These are phyloP conservation scores for Cyclanthera cordifolia DNA, from an alignment of 306 rosid species.

Conservation along the genomic window DNA sequence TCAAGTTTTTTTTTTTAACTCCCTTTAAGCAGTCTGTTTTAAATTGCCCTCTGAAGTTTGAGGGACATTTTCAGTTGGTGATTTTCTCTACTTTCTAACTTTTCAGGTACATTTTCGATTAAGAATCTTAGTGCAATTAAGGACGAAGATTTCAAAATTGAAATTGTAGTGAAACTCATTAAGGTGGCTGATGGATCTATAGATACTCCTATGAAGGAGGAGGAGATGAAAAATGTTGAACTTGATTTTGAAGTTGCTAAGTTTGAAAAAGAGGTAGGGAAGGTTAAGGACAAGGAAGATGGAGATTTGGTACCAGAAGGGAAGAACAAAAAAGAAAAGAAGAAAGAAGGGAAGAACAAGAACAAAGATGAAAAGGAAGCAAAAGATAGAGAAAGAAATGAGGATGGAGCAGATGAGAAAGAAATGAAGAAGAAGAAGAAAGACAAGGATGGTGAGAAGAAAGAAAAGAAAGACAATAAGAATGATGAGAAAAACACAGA, in stretches of 20 bases:
- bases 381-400: constrained; percentile 5
- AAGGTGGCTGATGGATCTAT: constrained; percentile 9
- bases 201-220: not conserved
- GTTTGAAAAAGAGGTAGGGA: constrained; percentile 14
- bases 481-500: not conserved
- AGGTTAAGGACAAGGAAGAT: not conserved
- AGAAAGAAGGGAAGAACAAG: constrained; percentile 17
- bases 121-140: constrained; percentile 9
- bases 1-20: too few relatives aligned
- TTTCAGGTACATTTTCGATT: not conserved
- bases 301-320: not conserved
- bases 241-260: constrained; percentile 1
- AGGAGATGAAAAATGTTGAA: constrained; percentile 26
- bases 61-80: not conserved
- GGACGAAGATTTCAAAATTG: constrained; percentile 7
- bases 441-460: not conserved
- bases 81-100: constrained; percentile 3
- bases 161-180: not conserved
- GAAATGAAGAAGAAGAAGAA: constrained; percentile 14
- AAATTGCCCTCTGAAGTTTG: too few relatives aligned
- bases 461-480: not conserved
- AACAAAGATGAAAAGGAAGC: not conserved
- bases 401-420: not conserved
- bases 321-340: constrained; percentile 12
- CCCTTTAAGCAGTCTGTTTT: too few relatives aligned